Conservation (phyloP, 2,329 filamentous ascomycete species). For the Botrytis deweyae region DNA sequence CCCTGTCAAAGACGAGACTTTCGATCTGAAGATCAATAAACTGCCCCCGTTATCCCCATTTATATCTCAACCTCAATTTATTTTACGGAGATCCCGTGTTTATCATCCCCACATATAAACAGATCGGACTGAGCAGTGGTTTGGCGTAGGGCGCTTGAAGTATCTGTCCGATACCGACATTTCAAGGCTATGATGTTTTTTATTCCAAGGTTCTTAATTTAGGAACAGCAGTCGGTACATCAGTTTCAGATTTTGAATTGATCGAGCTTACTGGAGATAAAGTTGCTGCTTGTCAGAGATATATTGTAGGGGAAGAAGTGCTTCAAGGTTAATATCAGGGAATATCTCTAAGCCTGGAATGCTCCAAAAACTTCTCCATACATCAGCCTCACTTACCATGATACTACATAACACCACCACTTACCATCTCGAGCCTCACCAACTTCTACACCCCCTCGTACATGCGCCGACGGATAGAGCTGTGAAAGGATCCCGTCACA, state of each 20-base stretch:
- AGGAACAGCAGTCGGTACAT: not conserved
- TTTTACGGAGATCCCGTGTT: slow-evolving; percentile 16
- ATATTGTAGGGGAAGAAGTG: slow-evolving; percentile 3
- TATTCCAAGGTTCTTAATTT: not conserved
- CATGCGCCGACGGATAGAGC: slow-evolving; percentile 3
- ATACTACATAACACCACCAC: not conserved
- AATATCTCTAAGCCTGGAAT: slow-evolving; percentile 1
- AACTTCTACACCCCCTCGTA: not conserved
- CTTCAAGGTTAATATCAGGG: not conserved
- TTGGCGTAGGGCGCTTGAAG: not conserved
- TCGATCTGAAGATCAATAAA: slow-evolving; percentile 18
- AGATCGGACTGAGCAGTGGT: slow-evolving; percentile 5
- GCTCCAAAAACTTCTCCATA: slow-evolving; percentile 4
- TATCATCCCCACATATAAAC: slow-evolving; percentile 9
- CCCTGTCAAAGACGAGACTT: slow-evolving; percentile 13
- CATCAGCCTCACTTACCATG: slow-evolving; percentile 3
- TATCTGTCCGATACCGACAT: not conserved
- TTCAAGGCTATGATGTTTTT: slow-evolving; percentile 1
- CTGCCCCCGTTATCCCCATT: not conserved
- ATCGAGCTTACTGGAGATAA: not conserved
- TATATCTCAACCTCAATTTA: slow-evolving; percentile 17
- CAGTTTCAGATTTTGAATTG: not conserved
- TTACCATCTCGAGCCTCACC: not conserved
- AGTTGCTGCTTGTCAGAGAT: not conserved
- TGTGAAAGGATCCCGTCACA: slow-evolving; percentile 10